A percentile compares a stretch with the other conserved stretches of the same genome.
These are phyloP conservation scores for Melanogaster broomeanus DNA, from an alignment of 768 basidiomycete species.

Conservation along the genomic window DNA sequence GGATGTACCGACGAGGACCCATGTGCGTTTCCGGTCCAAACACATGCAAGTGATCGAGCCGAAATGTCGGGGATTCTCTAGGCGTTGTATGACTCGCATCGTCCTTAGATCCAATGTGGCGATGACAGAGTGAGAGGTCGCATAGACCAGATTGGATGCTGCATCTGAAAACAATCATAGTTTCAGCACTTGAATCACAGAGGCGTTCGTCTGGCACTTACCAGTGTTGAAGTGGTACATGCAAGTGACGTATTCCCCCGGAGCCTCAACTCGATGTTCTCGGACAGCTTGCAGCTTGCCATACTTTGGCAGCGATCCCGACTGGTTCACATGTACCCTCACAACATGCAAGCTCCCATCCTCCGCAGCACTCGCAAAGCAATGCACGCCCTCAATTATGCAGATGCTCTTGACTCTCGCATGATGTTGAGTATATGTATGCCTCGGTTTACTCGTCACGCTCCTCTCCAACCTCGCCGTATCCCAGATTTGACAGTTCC, in stretches of 20 bases:
- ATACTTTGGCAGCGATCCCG: constrained; percentile 79
- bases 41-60: constrained; percentile 88
- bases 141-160: constrained; percentile 81
- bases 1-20: constrained; percentile 88
- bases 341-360: constrained; percentile 86
- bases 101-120: constrained; percentile 81
- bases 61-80: constrained; percentile 83
- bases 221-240: constrained; percentile 83
- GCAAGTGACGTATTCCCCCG: constrained; percentile 80
- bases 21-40: constrained; percentile 79
- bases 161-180: constrained; percentile 44
- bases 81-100: constrained; percentile 71
- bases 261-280: constrained; percentile 71
- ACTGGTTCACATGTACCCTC: constrained; percentile 72
- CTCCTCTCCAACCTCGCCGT: constrained; percentile 92
- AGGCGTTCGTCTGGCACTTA: constrained; percentile 28
- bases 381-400: constrained; percentile 83
- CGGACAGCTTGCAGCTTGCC: constrained; percentile 77
- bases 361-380: constrained; percentile 85
- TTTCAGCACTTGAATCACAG: background rate
- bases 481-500: constrained; percentile 94
- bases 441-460: constrained; percentile 81
- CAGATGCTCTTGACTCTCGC: constrained; percentile 70
- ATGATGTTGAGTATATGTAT: constrained; percentile 73
- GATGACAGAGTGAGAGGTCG: constrained; percentile 80